phyloP scores from a whole-genome alignment of 768 basidiomycete genomes.

The Mycena kentingensis region DNA sequence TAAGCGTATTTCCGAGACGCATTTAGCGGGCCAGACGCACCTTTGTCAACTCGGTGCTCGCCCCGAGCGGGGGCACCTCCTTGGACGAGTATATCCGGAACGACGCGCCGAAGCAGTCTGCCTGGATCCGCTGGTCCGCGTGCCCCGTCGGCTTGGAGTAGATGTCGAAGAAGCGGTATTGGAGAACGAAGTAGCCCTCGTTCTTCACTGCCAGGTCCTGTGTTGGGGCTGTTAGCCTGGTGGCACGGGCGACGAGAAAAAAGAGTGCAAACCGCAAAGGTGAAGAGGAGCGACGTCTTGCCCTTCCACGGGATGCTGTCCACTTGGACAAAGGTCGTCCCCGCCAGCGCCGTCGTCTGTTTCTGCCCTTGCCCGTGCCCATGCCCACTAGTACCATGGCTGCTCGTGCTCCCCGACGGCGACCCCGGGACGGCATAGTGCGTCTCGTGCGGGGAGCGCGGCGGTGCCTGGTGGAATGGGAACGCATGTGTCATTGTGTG shows the following conservation, averaged over 20 bases:
- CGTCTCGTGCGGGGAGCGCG: too few relatives aligned
- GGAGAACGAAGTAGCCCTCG: slow-evolving; percentile 65
- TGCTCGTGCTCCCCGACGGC: too few relatives aligned
- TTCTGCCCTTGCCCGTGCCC: slow-evolving; percentile 34
- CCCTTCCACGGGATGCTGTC: slow-evolving; percentile 57
- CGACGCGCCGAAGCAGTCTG: slow-evolving; percentile 42
- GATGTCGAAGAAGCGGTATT: slow-evolving; percentile 45
- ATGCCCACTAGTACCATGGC: too few relatives aligned
- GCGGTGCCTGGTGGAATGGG: too few relatives aligned
- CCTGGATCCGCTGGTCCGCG: slow-evolving; percentile 37
- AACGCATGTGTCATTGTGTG: too few relatives aligned
- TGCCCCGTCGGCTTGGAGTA: slow-evolving; percentile 27
- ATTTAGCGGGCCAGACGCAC: slow-evolving; percentile 23
- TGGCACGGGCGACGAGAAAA: slow-evolving; percentile 1
- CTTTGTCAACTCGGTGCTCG: slow-evolving; percentile 49
- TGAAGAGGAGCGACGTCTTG: slow-evolving; percentile 59
- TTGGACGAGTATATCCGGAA: slow-evolving; percentile 51
- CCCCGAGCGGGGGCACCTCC: slow-evolving; percentile 45
- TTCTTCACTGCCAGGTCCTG: slow-evolving; percentile 74
- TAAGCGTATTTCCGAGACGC: too few relatives aligned
- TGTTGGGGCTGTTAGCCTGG: background rate
- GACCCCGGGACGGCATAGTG: too few relatives aligned
- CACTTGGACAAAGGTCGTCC: slow-evolving; percentile 63
- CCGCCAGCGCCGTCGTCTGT: slow-evolving; percentile 55
- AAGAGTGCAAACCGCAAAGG: slow-evolving; percentile 55